Base-by-base conservation (phyloP, 2,329 filamentous ascomycete species). In the Cordyceps javanica region DNA sequence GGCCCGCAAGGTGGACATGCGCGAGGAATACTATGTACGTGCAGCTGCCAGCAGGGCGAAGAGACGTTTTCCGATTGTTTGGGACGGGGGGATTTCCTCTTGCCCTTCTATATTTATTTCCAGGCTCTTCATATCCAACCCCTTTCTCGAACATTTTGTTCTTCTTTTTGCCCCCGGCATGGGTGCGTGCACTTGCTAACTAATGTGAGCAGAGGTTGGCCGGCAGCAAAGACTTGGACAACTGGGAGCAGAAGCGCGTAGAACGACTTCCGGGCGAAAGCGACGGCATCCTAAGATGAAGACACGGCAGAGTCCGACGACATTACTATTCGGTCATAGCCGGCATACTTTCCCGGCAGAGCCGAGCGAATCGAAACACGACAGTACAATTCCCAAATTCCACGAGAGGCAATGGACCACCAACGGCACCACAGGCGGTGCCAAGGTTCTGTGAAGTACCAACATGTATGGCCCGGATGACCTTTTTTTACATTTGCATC, bases 161-260 rank as follows among this genome's bases (percentile, higher is more conserved):
- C n/a, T n/a, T n/a, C n/a, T n/a, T n/a, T n/a, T n/a, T n/a, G n/a
- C n/a, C n/a, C n/a, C n/a, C n/a, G n/a, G n/a, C n/a, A n/a, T n/a
- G n/a, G n/a, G n/a, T n/a, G n/a, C n/a, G n/a, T n/a, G n/a, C n/a
- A n/a, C 25, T 36, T 51, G 42, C 53, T 55, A 48, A 55, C 13
- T 3, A 21, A 2, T 25, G 28, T 46, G 34, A 28, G n/a, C 59
- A 72, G 69, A 66, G 67, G 56, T 63, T 69, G 44, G 64, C 77
- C 90, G 89, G 90, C 32, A 38, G 38, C 55, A 96, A 95, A 72
- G 94, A 97, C 69, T 75, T 97, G 60, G 93, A 99, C 67, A 83
- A 91, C 68, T 99, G 94, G 94, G 93, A 97, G 71, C 94, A 97
- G 75, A 95, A 94, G 74, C 85, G 95, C 55, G 91, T 97, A 11